phyloP scores from a whole-genome alignment of 805 yeast species.

The Komagataella ulmi region DNA sequence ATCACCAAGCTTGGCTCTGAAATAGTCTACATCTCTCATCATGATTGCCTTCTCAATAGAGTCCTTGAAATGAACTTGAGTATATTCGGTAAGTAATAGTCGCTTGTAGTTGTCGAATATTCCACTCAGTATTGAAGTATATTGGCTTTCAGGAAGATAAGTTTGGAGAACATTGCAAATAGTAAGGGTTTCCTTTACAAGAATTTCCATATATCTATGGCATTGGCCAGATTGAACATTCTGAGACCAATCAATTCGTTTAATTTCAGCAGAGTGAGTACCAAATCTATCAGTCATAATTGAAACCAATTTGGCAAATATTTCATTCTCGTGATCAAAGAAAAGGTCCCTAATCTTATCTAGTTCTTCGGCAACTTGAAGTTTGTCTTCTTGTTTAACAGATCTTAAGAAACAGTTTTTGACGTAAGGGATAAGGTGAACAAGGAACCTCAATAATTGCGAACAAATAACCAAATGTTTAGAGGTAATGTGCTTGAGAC shows the following conservation, averaged over 20 bases:
- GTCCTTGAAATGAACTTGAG: constrained; percentile 33
- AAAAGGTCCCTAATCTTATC: constrained; percentile 26
- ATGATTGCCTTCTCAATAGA: constrained; percentile 39
- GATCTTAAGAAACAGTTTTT: constrained; percentile 16
- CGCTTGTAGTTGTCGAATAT: constrained; percentile 48
- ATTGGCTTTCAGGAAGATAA: constrained; percentile 39
- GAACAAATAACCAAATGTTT: constrained; percentile 57
- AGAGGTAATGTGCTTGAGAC: constrained; percentile 60
- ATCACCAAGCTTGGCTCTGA: constrained; percentile 45
- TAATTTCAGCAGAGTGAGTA: constrained; percentile 33
- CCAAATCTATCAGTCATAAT: constrained; percentile 56
- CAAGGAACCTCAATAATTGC: constrained; percentile 43
- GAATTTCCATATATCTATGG: constrained; percentile 49
- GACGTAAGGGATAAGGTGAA: constrained; percentile 22
- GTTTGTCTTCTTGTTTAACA: constrained; percentile 14
- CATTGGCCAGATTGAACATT: constrained; percentile 30
- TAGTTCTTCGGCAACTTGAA: constrained; percentile 16
- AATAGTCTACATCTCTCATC: constrained; percentile 48
- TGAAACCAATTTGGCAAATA: constrained; percentile 50
- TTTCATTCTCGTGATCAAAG: constrained; percentile 49
- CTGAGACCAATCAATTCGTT: constrained; percentile 35
- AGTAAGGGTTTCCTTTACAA: constrained; percentile 55
- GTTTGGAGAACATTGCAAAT: constrained; percentile 46
- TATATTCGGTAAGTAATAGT: constrained; percentile 36
- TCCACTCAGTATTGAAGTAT: constrained; percentile 28